These are phyloP conservation scores for Cicer judaicum DNA, from an alignment of 306 rosid genomes.

Conservation along the genomic window DNA sequence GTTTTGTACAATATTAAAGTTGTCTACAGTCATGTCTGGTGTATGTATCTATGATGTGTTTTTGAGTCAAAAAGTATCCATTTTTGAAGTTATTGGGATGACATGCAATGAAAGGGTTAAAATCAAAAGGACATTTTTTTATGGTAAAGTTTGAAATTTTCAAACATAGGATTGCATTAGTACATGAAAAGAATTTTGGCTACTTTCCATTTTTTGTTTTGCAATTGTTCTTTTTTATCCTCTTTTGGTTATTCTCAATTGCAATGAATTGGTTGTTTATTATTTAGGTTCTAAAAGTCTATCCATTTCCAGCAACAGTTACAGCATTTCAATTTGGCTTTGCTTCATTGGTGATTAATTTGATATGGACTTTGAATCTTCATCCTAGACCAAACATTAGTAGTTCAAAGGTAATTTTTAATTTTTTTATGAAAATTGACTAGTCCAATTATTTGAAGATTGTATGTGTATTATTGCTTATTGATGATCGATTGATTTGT, in stretches of 20 bases:
- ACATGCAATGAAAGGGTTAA: background rate
- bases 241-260: conserved; percentile 47
- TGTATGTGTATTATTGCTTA: background rate
- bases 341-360: conserved; percentile 54
- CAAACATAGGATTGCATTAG: conserved; percentile 1
- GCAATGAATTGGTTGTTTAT: conserved; percentile 49
- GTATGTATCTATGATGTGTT: no score
- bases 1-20: no score
- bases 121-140: background rate
- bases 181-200: conserved; percentile 28
- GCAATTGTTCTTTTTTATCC: background rate
- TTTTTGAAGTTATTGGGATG: conserved; percentile 8
- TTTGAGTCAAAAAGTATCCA: background rate
- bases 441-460: conserved; percentile 18
- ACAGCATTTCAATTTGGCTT: conserved; percentile 69
- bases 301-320: conserved; percentile 87
- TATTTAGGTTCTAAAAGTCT: conserved; percentile 83
- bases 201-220: background rate
- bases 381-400: conserved; percentile 63
- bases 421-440: conserved; percentile 26
- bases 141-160: conserved; percentile 24
- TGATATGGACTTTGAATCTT: conserved; percentile 69
- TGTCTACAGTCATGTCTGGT: no score
- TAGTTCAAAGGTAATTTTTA: conserved; percentile 58
- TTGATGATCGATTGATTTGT: background rate